phyloP scores from a whole-genome alignment of 2,329 filamentous ascomycete species.

The Ustilaginoidea virens region DNA sequence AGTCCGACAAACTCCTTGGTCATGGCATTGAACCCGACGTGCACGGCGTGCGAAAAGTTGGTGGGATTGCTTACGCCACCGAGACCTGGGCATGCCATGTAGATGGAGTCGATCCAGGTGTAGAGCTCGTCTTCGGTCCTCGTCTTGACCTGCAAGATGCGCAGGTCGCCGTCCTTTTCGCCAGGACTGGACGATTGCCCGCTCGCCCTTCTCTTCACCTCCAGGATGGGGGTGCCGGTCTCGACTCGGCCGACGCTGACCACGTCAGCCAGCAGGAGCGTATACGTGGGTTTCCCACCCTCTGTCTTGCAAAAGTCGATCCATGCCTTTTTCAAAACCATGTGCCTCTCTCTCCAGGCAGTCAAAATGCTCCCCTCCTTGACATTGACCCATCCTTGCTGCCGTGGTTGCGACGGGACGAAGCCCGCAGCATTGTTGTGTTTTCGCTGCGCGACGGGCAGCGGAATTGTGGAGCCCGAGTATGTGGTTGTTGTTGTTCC shows the following conservation, averaged over 20 bases:
- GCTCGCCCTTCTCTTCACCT: conserved; percentile 67
- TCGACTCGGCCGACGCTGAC: conserved; percentile 84
- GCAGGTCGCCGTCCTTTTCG: conserved; percentile 65
- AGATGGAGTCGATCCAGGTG: conserved; percentile 97
- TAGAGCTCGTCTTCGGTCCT: conserved; percentile 95
- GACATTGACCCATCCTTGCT: conserved; percentile 53
- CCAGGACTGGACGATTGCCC: conserved; percentile 55
- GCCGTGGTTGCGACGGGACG: too few species aligned
- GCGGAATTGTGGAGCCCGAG: conserved; percentile 56
- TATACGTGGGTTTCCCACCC: conserved; percentile 73
- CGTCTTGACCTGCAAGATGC: conserved; percentile 79
- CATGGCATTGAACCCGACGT: conserved; percentile 91
- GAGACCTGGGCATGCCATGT: conserved; percentile 92
- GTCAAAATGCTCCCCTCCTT: conserved; percentile 72
- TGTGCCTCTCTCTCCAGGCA: conserved; percentile 83
- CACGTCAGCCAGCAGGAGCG: conserved; percentile 73
- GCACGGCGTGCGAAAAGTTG: conserved; percentile 92
- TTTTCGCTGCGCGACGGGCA: conserved; percentile 51
- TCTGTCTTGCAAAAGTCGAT: conserved; percentile 92
- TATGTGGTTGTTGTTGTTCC: conserved; percentile 50
- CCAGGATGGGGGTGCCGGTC: conserved; percentile 80
- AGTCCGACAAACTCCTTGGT: conserved; percentile 91
- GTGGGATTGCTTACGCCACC: conserved; percentile 96
- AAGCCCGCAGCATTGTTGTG: conserved; percentile 45
- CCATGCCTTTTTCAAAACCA: conserved; percentile 83